Base-by-base conservation (phyloP, 345 rosid species). In the Geranium brycei region DNA sequence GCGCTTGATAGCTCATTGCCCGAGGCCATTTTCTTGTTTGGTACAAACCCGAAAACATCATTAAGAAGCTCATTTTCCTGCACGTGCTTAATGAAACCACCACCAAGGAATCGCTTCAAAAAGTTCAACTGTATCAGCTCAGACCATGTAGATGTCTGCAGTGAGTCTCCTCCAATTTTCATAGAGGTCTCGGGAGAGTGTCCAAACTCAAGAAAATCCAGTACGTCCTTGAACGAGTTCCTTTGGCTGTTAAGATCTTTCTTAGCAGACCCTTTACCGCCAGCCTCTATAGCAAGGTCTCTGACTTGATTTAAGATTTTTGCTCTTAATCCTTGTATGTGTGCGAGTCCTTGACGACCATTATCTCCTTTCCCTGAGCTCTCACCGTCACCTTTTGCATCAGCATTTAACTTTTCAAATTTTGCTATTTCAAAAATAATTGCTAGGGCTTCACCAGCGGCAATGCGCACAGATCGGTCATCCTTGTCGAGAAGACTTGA, bases 31-130 rank as follows among this genome's bases (percentile, higher is more conserved):
- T 78, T 81, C 69, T 68, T 81, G 76, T 80, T 85, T 32, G 99
- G 96, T n/a, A 78, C 69, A 74, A 93, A 90, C 61, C 73, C 85
- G 64, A 90, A 77, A 17, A 87, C 82, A 57, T 83, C 91, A 7
- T 90, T 92, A 59, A 93, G 95, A 62, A 88, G 82, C 19, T 85
- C 91, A 69, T 93, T 93, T 63, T 87, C 99, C 99, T 83, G 96
- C 92, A 93, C 83, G 79, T 93, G 99, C 76, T 81, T 93, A 23
- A 81, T 80, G 75, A 93, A 93, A 4, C 99, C 99, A 59, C 97
- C 82, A 6, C 92, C 99, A 65, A 93, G 91, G 64, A 86, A 90
- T 70, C 58, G 92, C 85, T 83, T 93, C 73, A 90, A 60, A 69
- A 75, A 93, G 80, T 88, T 88, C 60, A 90, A 73, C 97, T 93